Conservation (phyloP, 345 rosid genomes). For the Hibiscus syriacus region DNA sequence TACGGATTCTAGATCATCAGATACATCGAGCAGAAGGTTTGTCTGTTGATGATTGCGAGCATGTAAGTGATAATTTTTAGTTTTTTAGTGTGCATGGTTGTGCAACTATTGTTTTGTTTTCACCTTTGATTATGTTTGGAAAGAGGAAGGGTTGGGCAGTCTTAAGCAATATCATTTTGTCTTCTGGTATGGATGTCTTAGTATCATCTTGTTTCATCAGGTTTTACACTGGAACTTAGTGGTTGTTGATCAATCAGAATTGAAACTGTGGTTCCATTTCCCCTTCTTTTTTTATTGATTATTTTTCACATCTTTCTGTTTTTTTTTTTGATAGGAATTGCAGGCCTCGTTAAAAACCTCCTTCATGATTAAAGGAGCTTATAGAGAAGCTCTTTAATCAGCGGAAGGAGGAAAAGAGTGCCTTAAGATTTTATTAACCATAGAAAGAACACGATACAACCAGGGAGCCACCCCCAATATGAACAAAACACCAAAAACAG, state of each 20-base stretch:
- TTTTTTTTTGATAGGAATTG: too few relatives aligned
- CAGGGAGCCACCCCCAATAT: too few relatives aligned
- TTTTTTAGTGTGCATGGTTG: constrained; percentile 3
- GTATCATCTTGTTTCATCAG: not conserved
- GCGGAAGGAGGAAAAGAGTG: too few relatives aligned
- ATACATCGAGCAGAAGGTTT: constrained; percentile 98
- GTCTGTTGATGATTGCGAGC: constrained; percentile 56
- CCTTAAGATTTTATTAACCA: too few relatives aligned
- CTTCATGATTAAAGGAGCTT: too few relatives aligned
- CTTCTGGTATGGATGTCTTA: constrained; percentile 3
- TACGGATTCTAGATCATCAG: constrained; percentile 81
- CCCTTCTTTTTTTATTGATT: not conserved
- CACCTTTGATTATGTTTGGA: not conserved
- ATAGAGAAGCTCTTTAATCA: too few relatives aligned
- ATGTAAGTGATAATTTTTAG: constrained; percentile 40
- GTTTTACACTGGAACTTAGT: not conserved
- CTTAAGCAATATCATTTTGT: not conserved
- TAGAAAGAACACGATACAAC: too few relatives aligned
- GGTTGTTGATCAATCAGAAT: too few relatives aligned
- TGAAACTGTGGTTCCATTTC: too few relatives aligned
- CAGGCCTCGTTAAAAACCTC: too few relatives aligned
- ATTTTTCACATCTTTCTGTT: not conserved
- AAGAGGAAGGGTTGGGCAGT: not conserved
- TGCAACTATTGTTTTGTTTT: constrained; percentile 6
- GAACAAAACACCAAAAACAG: too few relatives aligned